Evolutionary conservation across 2,329 filamentous ascomycete species (phyloP).

Genomic region (Fusarium sacchari): DNA sequence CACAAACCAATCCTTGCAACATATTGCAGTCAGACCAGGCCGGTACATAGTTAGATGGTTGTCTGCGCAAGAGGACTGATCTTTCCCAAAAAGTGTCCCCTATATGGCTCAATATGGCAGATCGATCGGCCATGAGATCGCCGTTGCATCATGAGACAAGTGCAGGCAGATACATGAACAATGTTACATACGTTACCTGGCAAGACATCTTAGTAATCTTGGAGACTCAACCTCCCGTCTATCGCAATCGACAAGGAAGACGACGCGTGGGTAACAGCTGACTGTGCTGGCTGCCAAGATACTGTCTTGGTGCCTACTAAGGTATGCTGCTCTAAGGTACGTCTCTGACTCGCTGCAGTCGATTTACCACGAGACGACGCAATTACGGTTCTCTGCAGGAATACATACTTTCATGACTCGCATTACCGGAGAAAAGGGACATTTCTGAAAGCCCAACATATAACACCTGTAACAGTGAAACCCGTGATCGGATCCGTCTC

Average conservation of each 20-base stretch:
- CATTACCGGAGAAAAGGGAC: neutral
- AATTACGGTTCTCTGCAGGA: neutral
- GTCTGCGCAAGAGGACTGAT: neutral
- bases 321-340: neutral
- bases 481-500: conserved; percentile 8
- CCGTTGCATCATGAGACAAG: conserved; percentile 15
- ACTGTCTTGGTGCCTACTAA: neutral
- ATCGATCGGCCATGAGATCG: conserved; percentile 5
- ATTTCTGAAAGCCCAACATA: neutral
- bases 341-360: neutral
- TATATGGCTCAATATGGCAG: neutral
- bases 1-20: neutral
- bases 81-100: neutral
- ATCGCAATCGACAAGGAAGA: neutral
- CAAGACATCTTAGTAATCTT: neutral
- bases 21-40: neutral
- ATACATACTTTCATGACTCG: neutral
- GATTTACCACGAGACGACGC: neutral
- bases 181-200: neutral
- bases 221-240: neutral
- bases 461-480: neutral
- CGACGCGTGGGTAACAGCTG: neutral
- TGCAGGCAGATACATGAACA: conserved; percentile 5
- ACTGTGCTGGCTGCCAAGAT: neutral
- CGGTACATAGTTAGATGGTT: neutral